Base-by-base conservation (phyloP, 352 stramenopile genomes). In the Pythium brassicae region DNA sequence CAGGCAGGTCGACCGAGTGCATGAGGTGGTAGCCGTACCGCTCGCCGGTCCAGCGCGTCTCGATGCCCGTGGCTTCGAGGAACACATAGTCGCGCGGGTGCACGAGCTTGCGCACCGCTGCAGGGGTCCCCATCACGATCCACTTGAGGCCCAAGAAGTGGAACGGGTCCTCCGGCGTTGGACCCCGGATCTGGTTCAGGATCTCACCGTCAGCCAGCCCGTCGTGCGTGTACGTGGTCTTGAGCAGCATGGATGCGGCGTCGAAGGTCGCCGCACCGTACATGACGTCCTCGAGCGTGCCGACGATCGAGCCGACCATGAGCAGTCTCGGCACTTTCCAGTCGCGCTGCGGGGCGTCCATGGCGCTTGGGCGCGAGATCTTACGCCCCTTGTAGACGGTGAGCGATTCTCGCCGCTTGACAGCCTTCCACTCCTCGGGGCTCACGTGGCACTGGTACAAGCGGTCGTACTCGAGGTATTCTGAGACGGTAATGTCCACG, bases 221-320 rank as follows among this genome's bases (percentile, higher is more conserved):
- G 56, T 89, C 74, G 19, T 78, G 63, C 17, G 67, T 71, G 57
- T 68, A 85, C 1, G 65, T 72, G 12, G 74, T 78, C 50, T 81
- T 79, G 50, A 87, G 68, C 34, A 72, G 68, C 48, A 86, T 81
- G 11, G 65, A 61, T 25, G 75, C 68, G 19, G 78, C 66, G 22
- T 69, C 69, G 17, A 68, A 66, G n/a, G 71, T 66, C 26, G 72
- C 62, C 12, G 68, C 35, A 17, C 71, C 76, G 56, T 82, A 88
- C 72, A 90, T 83, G 50, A 85, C 56, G 48, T 87, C 77, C 29
- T 90, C 72, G 34, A 90, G 55, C 23, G 55, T 67, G 11, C 77
- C 75, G 6, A 70, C 57, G n/a, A 87, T 49, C 7, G 75, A 74
- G 11, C 79, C 79, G 15, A 83, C 55, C 37, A 84, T 63, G n/a